Evolutionary conservation across 2,329 filamentous ascomycete species (phyloP).

Genomic region (Cladophialophora yegresii): DNA sequence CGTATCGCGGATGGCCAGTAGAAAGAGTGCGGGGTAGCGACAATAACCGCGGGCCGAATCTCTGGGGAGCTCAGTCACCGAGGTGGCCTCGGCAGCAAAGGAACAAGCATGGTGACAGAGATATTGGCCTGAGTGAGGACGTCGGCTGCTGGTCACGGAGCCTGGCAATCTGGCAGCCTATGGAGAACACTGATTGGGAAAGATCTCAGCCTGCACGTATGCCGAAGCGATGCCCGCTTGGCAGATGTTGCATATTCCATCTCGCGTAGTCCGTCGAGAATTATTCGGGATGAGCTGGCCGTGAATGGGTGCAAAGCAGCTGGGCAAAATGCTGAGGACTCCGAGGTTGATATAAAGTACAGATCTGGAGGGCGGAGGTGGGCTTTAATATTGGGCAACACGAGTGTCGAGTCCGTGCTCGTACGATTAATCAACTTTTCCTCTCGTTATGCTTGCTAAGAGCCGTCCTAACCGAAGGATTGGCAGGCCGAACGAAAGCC

Average conservation of each 20-base stretch:
- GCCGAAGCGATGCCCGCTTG: slow-evolving; percentile 9
- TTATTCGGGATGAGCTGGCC: neutral
- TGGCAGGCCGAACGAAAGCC: neutral
- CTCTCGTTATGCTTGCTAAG: slow-evolving; percentile 13
- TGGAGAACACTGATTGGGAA: neutral
- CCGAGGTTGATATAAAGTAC: slow-evolving; percentile 5
- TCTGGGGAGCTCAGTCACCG: neutral
- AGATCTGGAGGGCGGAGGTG: slow-evolving; percentile 10
- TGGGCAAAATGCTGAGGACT: neutral
- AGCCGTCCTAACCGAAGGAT: slow-evolving; percentile 14
- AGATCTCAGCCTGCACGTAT: neutral
- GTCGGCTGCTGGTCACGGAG: neutral
- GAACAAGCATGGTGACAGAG: neutral
- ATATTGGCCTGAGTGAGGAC: neutral
- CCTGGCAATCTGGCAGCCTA: slow-evolving; percentile 5
- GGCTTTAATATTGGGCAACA: slow-evolving; percentile 4
- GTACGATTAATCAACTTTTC: slow-evolving; percentile 10
- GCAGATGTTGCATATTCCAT: slow-evolving; percentile 11
- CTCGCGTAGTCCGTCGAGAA: slow-evolving; percentile 1
- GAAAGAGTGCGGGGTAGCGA: neutral
- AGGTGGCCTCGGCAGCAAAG: neutral
- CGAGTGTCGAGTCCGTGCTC: neutral
- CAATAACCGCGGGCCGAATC: neutral
- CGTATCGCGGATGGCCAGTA: neutral
- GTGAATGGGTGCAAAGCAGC: neutral